Conservation (phyloP, 75 land plant genomes). For the Picea glauca region DNA sequence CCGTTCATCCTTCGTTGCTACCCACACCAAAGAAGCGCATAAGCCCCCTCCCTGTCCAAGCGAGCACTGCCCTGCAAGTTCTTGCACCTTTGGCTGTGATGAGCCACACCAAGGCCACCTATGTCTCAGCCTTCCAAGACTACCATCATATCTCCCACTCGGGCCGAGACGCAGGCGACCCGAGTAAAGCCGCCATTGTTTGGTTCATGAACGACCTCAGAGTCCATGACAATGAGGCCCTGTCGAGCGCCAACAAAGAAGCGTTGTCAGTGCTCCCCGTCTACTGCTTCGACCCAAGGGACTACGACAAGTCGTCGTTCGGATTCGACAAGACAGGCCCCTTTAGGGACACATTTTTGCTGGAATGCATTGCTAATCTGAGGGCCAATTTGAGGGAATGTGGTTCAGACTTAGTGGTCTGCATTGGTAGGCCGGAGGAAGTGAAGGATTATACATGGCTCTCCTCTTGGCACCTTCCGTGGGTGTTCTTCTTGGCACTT, state of each 20-base stretch:
- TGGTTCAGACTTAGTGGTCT: slow-evolving; percentile 80
- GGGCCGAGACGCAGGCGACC: slow-evolving; percentile 47
- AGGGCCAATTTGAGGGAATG: slow-evolving; percentile 44
- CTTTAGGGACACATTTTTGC: slow-evolving; percentile 62
- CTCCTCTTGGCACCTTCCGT: too few relatives aligned
- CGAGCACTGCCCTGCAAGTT: slow-evolving; percentile 7
- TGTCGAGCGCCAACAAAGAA: slow-evolving; percentile 56
- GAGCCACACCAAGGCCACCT: slow-evolving; percentile 20
- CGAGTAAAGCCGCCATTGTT: slow-evolving; percentile 64
- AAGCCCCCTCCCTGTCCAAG: slow-evolving; percentile 27
- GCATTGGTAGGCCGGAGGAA: slow-evolving; percentile 80
- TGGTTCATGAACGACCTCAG: slow-evolving; percentile 91
- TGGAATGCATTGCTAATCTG: slow-evolving; percentile 72
- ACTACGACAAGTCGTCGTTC: slow-evolving; percentile 63
- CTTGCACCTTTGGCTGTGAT: slow-evolving; percentile 12
- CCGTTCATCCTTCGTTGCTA: slow-evolving; percentile 11
- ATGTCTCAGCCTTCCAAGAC: slow-evolving; percentile 43
- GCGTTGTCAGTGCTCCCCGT: slow-evolving; percentile 77
- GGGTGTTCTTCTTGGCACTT: too few relatives aligned
- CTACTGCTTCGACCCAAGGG: too few relatives aligned
- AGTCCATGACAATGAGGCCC: slow-evolving; percentile 79
- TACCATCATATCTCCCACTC: slow-evolving; percentile 33
- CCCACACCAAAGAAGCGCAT: slow-evolving; percentile 17
- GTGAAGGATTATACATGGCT: too few relatives aligned
- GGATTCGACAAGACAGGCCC: slow-evolving; percentile 95